These are phyloP conservation scores for Alloteropsis semialata DNA, from an alignment of 176 grass and related monocot species.

Conservation along the genomic window DNA sequence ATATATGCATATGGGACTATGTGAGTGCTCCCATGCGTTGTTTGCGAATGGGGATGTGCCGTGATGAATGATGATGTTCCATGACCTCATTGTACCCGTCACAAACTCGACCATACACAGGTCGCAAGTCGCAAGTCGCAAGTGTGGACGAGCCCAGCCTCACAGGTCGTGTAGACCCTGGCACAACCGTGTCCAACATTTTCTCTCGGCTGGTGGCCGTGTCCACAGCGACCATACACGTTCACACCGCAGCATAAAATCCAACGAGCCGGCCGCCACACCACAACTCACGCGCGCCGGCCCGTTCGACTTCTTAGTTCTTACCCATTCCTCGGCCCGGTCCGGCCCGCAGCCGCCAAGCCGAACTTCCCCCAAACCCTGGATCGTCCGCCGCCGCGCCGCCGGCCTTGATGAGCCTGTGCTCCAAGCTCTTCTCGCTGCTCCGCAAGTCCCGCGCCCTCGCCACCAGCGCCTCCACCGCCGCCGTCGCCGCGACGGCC, in stretches of 20 bases:
- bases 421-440: constrained; percentile 62
- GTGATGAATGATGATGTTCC: too few species aligned
- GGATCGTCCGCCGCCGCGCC: not conserved
- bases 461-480: not conserved
- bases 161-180: not conserved
- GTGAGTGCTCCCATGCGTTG: too few species aligned
- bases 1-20: too few species aligned
- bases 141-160: not conserved
- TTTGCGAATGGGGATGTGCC: too few species aligned
- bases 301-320: constrained; percentile 36
- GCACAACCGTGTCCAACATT: constrained; percentile 17
- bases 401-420: constrained; percentile 42
- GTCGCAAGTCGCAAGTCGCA: too few species aligned
- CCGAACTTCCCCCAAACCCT: not conserved
- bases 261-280: not conserved
- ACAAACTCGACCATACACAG: too few species aligned
- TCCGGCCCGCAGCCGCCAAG: not conserved
- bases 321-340: not conserved
- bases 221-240: not conserved
- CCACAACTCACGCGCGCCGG: constrained; percentile 8
- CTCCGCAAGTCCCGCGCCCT: constrained; percentile 59
- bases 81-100: too few species aligned
- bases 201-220: not conserved
- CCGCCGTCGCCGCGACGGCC: constrained; percentile 12
- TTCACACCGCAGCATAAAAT: constrained; percentile 27